Percentiles rank a stretch among this genome's conserved stretches.
These are phyloP conservation scores for Boletus speciosus DNA, from an alignment of 768 basidiomycete species.

Conservation along the genomic window DNA sequence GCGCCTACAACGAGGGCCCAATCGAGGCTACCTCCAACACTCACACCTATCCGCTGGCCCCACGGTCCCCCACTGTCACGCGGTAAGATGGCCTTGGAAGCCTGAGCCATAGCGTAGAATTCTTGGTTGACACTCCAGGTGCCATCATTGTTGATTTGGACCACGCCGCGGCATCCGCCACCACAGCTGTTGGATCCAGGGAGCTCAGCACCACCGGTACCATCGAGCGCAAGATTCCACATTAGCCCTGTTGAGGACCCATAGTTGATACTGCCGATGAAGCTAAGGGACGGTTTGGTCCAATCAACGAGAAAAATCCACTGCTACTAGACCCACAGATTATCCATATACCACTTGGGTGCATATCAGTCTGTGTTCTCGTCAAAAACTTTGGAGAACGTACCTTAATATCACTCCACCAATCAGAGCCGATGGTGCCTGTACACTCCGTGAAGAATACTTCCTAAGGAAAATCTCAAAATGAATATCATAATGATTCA, in stretches of 20 bases:
- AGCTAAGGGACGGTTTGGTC: slow-evolving; percentile 20
- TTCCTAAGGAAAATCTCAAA: slow-evolving; percentile 20
- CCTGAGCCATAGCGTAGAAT: slow-evolving; percentile 74
- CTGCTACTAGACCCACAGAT: slow-evolving; percentile 41
- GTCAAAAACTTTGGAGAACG: neutral
- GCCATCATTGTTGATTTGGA: slow-evolving; percentile 61
- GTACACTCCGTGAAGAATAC: slow-evolving; percentile 60
- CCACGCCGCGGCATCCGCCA: slow-evolving; percentile 64
- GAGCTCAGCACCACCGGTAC: slow-evolving; percentile 58
- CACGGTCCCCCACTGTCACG: slow-evolving; percentile 65
- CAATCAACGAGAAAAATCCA: slow-evolving; percentile 25
- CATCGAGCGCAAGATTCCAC: slow-evolving; percentile 74
- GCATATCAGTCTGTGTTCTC: slow-evolving; percentile 8
- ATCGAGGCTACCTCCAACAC: slow-evolving; percentile 51
- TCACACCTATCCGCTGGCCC: slow-evolving; percentile 64
- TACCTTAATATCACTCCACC: slow-evolving; percentile 81
- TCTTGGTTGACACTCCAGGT: slow-evolving; percentile 69
- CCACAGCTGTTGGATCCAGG: slow-evolving; percentile 64
- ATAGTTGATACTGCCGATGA: slow-evolving; percentile 37
- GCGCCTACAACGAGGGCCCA: slow-evolving; percentile 66
- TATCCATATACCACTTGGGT: slow-evolving; percentile 64
- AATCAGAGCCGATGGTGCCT: slow-evolving; percentile 63
- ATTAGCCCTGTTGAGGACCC: slow-evolving; percentile 49
- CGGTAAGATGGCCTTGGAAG: slow-evolving; percentile 69
- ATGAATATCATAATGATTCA: neutral